Conservation (phyloP, 305 asterid genomes). For the Fraxinus sp. region DNA sequence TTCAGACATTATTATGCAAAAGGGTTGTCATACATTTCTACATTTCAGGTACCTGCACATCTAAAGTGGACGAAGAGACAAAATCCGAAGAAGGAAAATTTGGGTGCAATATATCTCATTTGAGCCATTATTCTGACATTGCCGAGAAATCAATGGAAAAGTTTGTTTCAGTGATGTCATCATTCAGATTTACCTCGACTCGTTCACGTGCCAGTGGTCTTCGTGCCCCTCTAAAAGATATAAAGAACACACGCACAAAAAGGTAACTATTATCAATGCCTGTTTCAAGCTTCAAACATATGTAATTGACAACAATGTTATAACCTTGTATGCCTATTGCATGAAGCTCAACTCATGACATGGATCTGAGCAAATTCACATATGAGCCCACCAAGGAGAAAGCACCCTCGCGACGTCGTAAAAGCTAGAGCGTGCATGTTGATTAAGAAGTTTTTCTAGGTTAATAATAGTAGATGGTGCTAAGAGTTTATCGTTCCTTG, state of each 20-base stretch:
- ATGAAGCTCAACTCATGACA: constrained; percentile 35
- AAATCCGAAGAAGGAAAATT: constrained; percentile 47
- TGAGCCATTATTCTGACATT: constrained; percentile 64
- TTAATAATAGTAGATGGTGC: not conserved
- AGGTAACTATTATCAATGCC: constrained; percentile 39
- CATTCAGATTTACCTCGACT: constrained; percentile 65
- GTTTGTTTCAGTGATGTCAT: constrained; percentile 72
- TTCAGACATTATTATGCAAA: not conserved
- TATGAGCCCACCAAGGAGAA: constrained; percentile 35
- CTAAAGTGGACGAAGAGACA: constrained; percentile 36
- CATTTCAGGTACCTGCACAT: constrained; percentile 39
- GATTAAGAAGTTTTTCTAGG: not conserved
- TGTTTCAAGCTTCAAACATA: not conserved
- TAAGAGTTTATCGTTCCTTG: not conserved
- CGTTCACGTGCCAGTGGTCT: constrained; percentile 97
- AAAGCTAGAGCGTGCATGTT: constrained; percentile 25
- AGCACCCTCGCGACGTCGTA: constrained; percentile 28
- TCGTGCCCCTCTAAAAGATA: constrained; percentile 84
- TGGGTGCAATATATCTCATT: constrained; percentile 73
- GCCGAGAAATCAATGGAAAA: constrained; percentile 84
- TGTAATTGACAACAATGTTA: not conserved
- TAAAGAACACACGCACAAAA: constrained; percentile 50
- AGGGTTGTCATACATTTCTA: not conserved
- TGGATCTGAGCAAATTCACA: constrained; percentile 38
- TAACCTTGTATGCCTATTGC: constrained; percentile 1